phyloP scores from a whole-genome alignment of 176 grass and related monocot genomes.

The Aegilops sharonensis region DNA sequence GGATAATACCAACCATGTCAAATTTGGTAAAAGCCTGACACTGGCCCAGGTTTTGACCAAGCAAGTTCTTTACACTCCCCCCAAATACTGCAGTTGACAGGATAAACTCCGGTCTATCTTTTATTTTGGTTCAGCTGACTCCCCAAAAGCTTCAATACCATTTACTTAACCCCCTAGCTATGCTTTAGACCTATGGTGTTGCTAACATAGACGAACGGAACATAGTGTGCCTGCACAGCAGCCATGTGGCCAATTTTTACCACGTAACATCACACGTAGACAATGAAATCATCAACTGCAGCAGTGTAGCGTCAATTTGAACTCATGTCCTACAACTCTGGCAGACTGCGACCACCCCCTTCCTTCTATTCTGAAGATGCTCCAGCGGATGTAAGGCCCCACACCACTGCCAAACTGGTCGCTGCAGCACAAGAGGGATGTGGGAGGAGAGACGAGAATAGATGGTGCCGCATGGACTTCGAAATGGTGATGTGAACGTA shows the following conservation, averaged over 20 bases:
- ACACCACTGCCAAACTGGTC: neutral
- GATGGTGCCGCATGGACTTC: neutral
- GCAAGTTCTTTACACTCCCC: neutral
- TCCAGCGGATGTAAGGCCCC: neutral
- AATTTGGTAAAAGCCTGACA: neutral
- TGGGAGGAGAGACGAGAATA: neutral
- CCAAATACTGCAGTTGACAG: neutral
- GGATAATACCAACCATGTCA: neutral
- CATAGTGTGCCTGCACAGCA: neutral
- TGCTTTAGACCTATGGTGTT: constrained; percentile 2
- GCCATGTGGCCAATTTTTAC: neutral
- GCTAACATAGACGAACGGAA: neutral
- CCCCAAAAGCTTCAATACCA: neutral
- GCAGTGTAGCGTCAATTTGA: neutral
- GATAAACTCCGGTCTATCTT: neutral
- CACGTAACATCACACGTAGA: neutral
- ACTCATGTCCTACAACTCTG: neutral
- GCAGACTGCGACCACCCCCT: neutral
- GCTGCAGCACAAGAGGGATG: neutral
- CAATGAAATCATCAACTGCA: neutral
- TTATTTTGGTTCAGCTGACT: neutral
- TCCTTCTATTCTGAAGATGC: neutral
- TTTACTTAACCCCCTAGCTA: neutral
- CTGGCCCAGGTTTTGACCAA: constrained; percentile 8
- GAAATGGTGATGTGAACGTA: neutral